These are phyloP conservation scores for Lecanicillium sp. DNA, from an alignment of 2,329 filamentous ascomycete species.

Conservation along the genomic window DNA sequence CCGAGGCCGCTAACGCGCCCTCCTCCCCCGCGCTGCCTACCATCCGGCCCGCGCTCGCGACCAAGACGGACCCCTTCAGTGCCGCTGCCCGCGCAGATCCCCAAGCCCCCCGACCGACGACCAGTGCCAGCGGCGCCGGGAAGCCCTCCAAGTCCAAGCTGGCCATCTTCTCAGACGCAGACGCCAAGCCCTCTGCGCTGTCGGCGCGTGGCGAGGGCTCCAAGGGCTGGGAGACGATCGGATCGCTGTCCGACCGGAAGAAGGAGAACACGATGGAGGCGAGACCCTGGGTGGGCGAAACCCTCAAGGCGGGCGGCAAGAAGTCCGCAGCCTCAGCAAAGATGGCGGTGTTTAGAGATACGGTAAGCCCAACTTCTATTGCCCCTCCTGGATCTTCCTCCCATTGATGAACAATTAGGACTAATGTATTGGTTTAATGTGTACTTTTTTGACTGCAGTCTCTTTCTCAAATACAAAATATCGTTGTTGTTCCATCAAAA, in stretches of 20 bases:
- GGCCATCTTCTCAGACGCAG: conserved; percentile 80
- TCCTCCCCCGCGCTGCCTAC: conserved; percentile 82
- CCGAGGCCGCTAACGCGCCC: conserved; percentile 59
- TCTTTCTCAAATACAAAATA: conserved; percentile 56
- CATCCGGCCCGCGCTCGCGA: conserved; percentile 73
- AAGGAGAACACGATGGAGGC: conserved; percentile 89
- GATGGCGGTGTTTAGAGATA: conserved; percentile 90
- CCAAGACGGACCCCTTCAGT: conserved; percentile 80
- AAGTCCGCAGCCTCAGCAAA: conserved; percentile 64
- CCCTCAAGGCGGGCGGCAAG: conserved; percentile 78
- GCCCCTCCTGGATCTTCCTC: conserved; percentile 39
- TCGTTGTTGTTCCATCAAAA: conserved; percentile 62
- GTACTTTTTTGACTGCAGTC: conserved; percentile 45
- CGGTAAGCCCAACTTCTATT: conserved; percentile 55
- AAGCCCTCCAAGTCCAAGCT: conserved; percentile 75
- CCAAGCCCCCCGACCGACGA: conserved; percentile 54
- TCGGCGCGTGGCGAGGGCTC: conserved; percentile 46
- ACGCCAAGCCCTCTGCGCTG: conserved; percentile 52
- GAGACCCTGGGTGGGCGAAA: conserved; percentile 89
- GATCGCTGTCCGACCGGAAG: conserved; percentile 76
- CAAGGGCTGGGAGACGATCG: conserved; percentile 89
- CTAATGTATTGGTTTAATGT: conserved; percentile 63
- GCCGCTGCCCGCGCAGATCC: conserved; percentile 53
- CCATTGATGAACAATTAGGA: conserved; percentile 88
- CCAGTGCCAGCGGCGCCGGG: conserved; percentile 43